Percentiles rank a stretch among this genome's conserved stretches.
phyloP scores from a whole-genome alignment of 441 rosid genomes.

The Capsella rubella region DNA sequence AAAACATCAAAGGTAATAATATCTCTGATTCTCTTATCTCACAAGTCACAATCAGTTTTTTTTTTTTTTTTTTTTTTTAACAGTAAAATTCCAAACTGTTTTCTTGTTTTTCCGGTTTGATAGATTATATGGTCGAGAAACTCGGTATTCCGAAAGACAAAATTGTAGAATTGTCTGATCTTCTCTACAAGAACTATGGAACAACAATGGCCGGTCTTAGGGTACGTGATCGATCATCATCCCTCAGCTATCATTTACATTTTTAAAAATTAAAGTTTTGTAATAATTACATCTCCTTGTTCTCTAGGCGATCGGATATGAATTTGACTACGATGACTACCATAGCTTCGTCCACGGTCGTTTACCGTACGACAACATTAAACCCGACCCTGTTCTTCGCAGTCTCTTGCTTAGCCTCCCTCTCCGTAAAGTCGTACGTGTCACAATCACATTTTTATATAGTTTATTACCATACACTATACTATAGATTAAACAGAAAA shows the following conservation, averaged over 20 bases:
- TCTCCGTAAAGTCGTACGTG: slow-evolving; percentile 69
- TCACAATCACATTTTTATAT: slow-evolving; percentile 19
- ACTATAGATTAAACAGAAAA: slow-evolving; percentile 2
- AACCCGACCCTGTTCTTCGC: slow-evolving; percentile 83
- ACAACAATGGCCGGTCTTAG: slow-evolving; percentile 99
- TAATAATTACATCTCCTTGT: not conserved
- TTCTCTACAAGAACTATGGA: slow-evolving; percentile 85
- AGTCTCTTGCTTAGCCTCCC: slow-evolving; percentile 78
- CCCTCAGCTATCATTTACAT: not conserved
- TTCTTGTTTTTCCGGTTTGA: not conserved
- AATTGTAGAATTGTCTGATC: slow-evolving; percentile 66
- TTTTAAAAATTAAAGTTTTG: not conserved
- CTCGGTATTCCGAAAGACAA: slow-evolving; percentile 72
- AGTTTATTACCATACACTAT: not conserved
- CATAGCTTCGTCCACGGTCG: slow-evolving; percentile 90
- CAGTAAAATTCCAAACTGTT: not conserved
- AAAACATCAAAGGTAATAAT: slow-evolving; percentile 76
- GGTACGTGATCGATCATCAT: slow-evolving; percentile 52
- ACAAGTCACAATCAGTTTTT: not conserved
- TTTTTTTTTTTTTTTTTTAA: not conserved
- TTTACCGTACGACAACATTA: slow-evolving; percentile 81
- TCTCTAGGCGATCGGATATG: slow-evolving; percentile 84
- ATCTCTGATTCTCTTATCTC: not conserved
- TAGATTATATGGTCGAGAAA: slow-evolving; percentile 83
- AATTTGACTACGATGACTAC: slow-evolving; percentile 89